Conservation (phyloP, 2,329 filamentous ascomycete species). For the Emergomyces orientalis region DNA sequence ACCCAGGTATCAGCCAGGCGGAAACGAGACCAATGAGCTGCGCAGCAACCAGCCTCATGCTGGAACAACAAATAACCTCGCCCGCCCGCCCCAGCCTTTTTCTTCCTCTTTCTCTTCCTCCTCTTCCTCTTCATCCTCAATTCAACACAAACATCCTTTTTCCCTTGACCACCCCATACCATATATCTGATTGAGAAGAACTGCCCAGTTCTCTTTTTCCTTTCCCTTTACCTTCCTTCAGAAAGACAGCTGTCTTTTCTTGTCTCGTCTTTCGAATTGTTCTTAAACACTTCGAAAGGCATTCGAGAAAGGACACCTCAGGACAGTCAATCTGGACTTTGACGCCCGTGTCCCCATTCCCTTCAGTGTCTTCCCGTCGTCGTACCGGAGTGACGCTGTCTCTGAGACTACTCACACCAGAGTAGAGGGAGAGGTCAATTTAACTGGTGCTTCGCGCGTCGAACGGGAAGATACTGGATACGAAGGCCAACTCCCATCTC, state of each 20-base stretch:
- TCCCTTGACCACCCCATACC: too few species aligned
- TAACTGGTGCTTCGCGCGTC: slow-evolving; percentile 66
- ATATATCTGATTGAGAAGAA: slow-evolving; percentile 1
- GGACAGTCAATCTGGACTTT: slow-evolving; percentile 99
- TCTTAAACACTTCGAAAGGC: slow-evolving; percentile 38
- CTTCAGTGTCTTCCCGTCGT: slow-evolving; percentile 99
- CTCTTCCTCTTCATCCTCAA: slow-evolving; percentile 14
- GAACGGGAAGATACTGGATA: slow-evolving; percentile 96
- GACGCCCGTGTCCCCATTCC: slow-evolving; percentile 98
- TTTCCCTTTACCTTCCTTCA: slow-evolving; percentile 12
- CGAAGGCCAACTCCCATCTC: slow-evolving; percentile 56
- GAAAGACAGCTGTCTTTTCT: slow-evolving; percentile 41
- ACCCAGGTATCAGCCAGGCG: not conserved
- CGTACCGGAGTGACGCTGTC: slow-evolving; percentile 72
- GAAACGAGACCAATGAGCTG: slow-evolving; percentile 2
- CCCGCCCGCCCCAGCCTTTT: slow-evolving; percentile 13
- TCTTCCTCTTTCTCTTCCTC: slow-evolving; percentile 21
- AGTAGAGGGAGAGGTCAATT: slow-evolving; percentile 82
- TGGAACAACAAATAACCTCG: slow-evolving; percentile 21
- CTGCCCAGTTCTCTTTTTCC: slow-evolving; percentile 6
- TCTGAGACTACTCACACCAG: slow-evolving; percentile 59
- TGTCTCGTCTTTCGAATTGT: slow-evolving; percentile 42
- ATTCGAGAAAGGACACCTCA: slow-evolving; percentile 64
- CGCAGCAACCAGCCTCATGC: slow-evolving; percentile 8
- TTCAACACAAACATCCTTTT: too few species aligned